Evolutionary conservation across 169 alveolate species (phyloP).

Genomic region (Sarcocystis neurona): DNA sequence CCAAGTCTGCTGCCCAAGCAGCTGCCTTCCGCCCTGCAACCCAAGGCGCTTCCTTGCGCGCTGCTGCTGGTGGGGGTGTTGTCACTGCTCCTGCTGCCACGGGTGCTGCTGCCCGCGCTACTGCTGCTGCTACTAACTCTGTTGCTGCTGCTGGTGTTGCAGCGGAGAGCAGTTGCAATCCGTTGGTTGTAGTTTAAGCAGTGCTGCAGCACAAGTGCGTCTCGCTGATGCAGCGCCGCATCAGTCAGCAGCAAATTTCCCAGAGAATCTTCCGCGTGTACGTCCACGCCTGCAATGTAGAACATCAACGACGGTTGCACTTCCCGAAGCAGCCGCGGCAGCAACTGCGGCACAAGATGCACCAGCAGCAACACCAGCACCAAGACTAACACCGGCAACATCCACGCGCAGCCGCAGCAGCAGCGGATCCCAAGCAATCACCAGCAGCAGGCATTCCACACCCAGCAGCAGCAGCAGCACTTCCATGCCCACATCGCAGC

Average conservation of each 20-base stretch:
- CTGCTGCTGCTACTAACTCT: conserved; percentile 3
- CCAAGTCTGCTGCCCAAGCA: too few species aligned
- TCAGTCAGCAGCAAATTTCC: conserved; percentile 66
- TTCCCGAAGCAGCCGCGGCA: not conserved
- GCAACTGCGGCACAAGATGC: not conserved
- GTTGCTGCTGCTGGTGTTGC: conserved; percentile 3
- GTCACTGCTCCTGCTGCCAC: not conserved
- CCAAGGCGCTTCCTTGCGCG: too few species aligned
- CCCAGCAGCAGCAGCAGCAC: not conserved
- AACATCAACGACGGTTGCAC: conserved; percentile 53
- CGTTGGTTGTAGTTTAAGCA: conserved; percentile 33
- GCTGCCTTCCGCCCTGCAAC: too few species aligned
- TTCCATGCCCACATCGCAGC: not conserved
- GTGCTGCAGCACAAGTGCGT: conserved; percentile 53
- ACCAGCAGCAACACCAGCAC: conserved; percentile 4
- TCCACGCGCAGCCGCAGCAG: not conserved
- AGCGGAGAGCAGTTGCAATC: too few species aligned
- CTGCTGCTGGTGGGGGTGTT: too few species aligned
- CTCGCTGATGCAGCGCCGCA: conserved; percentile 61
- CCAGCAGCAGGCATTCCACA: not conserved
- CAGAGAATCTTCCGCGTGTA: conserved; percentile 60
- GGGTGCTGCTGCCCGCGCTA: not conserved
- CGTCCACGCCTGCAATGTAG: conserved; percentile 71
- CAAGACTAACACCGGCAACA: not conserved
- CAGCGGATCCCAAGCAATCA: not conserved